Conservation (phyloP, 495 filamentous ascomycete species). For the Cryomyces antarcticus region DNA sequence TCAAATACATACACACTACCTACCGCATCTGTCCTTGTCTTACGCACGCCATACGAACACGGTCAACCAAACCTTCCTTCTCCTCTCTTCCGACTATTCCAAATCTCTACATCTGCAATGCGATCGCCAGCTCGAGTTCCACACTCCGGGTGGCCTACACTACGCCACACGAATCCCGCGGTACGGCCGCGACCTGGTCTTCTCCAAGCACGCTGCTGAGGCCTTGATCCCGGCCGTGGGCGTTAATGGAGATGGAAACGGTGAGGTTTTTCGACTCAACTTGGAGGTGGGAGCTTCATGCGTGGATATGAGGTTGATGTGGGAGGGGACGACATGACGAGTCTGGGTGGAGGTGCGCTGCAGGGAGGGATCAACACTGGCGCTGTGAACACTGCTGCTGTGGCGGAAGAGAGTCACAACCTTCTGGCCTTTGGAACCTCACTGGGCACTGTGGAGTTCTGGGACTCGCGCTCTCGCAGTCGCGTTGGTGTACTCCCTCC, state of each 20-base stretch:
- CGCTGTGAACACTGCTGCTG: constrained; percentile 69
- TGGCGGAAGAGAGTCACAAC: constrained; percentile 81
- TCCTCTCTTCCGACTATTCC: constrained; percentile 85
- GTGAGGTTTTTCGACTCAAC: constrained; percentile 85
- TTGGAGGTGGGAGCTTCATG: constrained; percentile 81
- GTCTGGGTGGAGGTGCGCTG: constrained; percentile 40
- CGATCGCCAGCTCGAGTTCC: constrained; percentile 83
- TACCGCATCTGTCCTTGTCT: constrained; percentile 80
- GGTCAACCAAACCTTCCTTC: constrained; percentile 80
- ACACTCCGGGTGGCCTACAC: constrained; percentile 76
- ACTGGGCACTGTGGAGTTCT: constrained; percentile 87
- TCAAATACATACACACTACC: constrained; percentile 87
- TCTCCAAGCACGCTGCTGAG: constrained; percentile 69
- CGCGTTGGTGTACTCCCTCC: constrained; percentile 50
- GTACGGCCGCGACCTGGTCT: constrained; percentile 78
- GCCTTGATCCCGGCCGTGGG: constrained; percentile 76
- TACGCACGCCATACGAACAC: constrained; percentile 82
- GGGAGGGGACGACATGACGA: constrained; percentile 53
- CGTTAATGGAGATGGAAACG: constrained; percentile 59
- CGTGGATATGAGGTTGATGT: constrained; percentile 65
- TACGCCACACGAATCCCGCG: constrained; percentile 72
- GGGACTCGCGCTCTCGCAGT: constrained; percentile 68
- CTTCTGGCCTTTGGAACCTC: constrained; percentile 90
- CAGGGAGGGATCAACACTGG: constrained; percentile 71
- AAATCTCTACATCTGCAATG: constrained; percentile 88